Conservation (phyloP, 176 grass and related monocot species). For the Lolium rigidum region DNA sequence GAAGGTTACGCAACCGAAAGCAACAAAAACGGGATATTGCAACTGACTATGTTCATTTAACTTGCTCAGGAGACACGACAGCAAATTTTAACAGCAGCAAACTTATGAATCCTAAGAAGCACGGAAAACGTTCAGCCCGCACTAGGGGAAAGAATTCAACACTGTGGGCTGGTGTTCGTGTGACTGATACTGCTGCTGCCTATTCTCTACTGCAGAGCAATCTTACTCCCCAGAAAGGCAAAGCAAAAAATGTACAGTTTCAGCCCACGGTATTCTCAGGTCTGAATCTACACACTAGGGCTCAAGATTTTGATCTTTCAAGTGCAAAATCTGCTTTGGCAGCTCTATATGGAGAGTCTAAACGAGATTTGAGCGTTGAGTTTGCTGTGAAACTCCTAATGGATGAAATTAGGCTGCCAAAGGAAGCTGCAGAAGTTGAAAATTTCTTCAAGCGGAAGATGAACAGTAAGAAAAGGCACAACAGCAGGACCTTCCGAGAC, state of each 20-base stretch:
- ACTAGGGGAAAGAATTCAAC: not conserved
- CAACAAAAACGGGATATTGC: not conserved
- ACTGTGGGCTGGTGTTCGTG: not conserved
- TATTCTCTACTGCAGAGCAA: not conserved
- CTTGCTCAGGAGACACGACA: not conserved
- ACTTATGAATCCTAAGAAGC: constrained; percentile 17
- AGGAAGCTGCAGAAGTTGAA: constrained; percentile 4
- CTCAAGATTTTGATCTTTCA: not conserved
- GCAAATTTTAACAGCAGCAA: not conserved
- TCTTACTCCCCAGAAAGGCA: not conserved
- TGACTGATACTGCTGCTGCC: not conserved
- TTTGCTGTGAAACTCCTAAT: constrained; percentile 43
- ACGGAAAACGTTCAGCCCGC: not conserved
- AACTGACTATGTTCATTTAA: not conserved
- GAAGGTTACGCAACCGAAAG: not conserved
- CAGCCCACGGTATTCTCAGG: not conserved
- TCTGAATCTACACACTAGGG: not conserved
- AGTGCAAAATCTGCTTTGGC: constrained; percentile 20
- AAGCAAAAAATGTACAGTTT: not conserved
- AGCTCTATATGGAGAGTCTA: constrained; percentile 5
- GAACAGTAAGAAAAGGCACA: not conserved
- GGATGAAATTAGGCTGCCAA: not conserved
- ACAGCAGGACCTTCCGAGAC: not conserved
- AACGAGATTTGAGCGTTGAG: not conserved
- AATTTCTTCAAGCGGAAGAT: not conserved